Evolutionary conservation across 495 filamentous ascomycete genomes (phyloP).

Genomic region (Cercophora newfieldiana): DNA sequence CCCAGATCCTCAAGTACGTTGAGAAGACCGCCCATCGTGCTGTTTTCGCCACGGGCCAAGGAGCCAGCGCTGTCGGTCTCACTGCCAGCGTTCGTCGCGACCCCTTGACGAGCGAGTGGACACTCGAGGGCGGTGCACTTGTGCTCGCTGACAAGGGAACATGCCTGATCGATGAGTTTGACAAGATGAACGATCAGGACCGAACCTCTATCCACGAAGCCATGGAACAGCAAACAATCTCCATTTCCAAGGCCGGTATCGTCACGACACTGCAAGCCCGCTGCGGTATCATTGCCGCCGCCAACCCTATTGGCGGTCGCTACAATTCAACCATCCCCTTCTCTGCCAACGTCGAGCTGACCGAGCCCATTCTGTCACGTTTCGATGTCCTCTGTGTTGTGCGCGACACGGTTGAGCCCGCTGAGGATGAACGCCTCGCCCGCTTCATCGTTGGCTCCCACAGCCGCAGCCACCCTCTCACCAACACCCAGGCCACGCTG

Average conservation of each 20-base stretch:
- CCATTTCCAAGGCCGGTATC: conserved; percentile 98
- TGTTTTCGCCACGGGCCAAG: conserved; percentile 97
- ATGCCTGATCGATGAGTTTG: conserved; percentile 98
- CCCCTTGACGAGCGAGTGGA: conserved; percentile 96
- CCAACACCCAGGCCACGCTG: conserved; percentile 41
- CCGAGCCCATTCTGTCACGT: conserved; percentile 95
- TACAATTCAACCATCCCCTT: conserved; percentile 98
- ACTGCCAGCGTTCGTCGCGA: conserved; percentile 96
- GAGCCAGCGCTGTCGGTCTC: conserved; percentile 95
- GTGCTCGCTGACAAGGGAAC: conserved; percentile 95
- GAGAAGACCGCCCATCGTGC: conserved; percentile 97
- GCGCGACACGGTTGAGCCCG: conserved; percentile 93
- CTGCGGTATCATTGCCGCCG: conserved; percentile 94
- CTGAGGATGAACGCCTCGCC: conserved; percentile 92
- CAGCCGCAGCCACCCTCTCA: conserved; percentile 81
- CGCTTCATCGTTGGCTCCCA: conserved; percentile 94
- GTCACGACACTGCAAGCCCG: conserved; percentile 98
- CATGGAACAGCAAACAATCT: conserved; percentile 99
- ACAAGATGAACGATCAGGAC: conserved; percentile 99
- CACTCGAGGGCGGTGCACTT: conserved; percentile 92
- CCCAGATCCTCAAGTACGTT: conserved; percentile 95
- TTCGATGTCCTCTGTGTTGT: conserved; percentile 99
- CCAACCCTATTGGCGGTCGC: conserved; percentile 92
- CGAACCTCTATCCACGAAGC: conserved; percentile 98
- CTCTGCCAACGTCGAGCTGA: conserved; percentile 93